Base-by-base conservation (phyloP, 257 asterid species). In the Haberlea rhodopensis region DNA sequence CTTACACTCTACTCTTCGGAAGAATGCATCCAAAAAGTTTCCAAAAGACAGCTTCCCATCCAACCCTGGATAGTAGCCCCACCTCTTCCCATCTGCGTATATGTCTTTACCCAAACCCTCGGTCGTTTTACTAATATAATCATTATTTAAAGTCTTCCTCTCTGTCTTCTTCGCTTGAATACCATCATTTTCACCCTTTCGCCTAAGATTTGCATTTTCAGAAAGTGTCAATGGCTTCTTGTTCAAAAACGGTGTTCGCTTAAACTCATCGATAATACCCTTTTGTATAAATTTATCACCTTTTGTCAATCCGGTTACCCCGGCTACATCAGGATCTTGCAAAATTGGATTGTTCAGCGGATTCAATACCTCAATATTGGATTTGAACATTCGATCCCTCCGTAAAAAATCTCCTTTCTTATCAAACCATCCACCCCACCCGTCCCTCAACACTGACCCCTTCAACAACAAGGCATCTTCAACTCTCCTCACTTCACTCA, bases 351-450 rank as follows among this genome's bases (percentile, higher is more conserved):
- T 90, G 70, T 82, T 80, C 74, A 77, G 19, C 4, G 99, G 97
- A 77, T 94, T 94, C 73, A 94, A 71, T 46, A 60, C 75, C 78
- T 94, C 97, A 34, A 94, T 53, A 71, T 80, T 86, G 4, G 99
- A 90, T 77, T 82, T 87, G 57, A 90, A 87, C 95, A 90, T 85
- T 22, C 84, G 72, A 71, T 90, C 99, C 73, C 94, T 87, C 77
- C 96, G 83, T 65, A 94, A 76, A 52, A 90, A 90, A 76, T 87
- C 95, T 11, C 81, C 90, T 75, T 94, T 94, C 79, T 86, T 94
- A 29, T 94, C 96, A 48, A 94, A 94, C 99, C 99, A 94, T 45
- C 84, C 91, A 25, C 96, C 99, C 99, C 99, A 94, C 9, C 97
- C 99, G 68, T 87, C 94, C 85, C 96, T 83, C 78, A 94, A 78